A percentile compares a stretch with the other conserved stretches of the same genome.
Evolutionary conservation across 1,139 yeast species (phyloP).

Genomic region (Zygosaccharomyces pseudobailii): DNA sequence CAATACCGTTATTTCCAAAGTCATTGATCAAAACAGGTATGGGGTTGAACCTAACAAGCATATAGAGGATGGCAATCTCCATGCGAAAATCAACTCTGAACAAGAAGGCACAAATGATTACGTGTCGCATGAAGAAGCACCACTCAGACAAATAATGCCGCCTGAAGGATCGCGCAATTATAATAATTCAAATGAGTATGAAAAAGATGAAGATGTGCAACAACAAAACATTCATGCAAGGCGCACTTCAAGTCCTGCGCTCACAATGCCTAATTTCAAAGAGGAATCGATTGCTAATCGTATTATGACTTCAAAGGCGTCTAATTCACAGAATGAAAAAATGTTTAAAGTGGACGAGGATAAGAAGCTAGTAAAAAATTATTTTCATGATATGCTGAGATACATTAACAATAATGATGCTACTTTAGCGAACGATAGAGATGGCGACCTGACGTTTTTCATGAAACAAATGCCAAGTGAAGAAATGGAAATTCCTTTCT

Average conservation of each 20-base stretch:
- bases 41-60: neutral
- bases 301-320: neutral
- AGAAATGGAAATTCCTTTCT: constrained; percentile 64
- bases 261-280: too few species aligned
- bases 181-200: neutral
- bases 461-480: constrained; percentile 65
- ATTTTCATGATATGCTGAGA: constrained; percentile 24
- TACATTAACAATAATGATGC: constrained; percentile 29
- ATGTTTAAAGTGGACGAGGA: constrained; percentile 13
- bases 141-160: neutral
- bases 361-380: constrained; percentile 16
- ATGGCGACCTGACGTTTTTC: constrained; percentile 59
- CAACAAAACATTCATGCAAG: too few species aligned
- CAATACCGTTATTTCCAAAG: neutral
- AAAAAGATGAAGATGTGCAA: neutral
- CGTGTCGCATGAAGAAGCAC: neutral
- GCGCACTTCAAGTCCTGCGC: too few species aligned
- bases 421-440: constrained; percentile 49
- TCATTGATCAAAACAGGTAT: neutral
- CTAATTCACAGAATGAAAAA: neutral
- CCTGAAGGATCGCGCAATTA: neutral
- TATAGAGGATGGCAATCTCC: neutral
- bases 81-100: too few species aligned
- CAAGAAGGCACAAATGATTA: too few species aligned
- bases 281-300: neutral